phyloP scores from a whole-genome alignment of 2,329 filamentous ascomycete species.

The Aspergillus ustus region DNA sequence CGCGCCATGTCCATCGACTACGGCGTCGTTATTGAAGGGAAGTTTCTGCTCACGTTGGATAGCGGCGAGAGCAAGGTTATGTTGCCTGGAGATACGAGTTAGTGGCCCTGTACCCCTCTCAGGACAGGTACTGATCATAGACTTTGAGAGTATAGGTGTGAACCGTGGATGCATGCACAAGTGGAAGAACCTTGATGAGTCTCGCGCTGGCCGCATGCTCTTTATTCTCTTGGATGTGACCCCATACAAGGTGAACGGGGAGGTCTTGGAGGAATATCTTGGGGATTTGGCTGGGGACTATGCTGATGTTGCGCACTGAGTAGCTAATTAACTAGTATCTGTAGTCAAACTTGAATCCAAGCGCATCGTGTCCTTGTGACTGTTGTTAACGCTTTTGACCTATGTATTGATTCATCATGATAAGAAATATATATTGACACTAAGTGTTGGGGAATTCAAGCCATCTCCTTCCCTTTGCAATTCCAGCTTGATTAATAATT shows the following conservation, averaged over 20 bases:
- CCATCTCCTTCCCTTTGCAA: too few relatives aligned
- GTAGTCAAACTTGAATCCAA: too few relatives aligned
- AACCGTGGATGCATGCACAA: neutral
- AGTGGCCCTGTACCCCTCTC: neutral
- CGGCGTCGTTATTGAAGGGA: neutral
- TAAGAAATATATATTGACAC: too few relatives aligned
- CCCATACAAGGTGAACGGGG: neutral
- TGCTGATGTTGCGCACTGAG: too few relatives aligned
- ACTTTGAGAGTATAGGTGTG: neutral
- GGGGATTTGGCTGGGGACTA: too few relatives aligned
- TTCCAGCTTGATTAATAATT: too few relatives aligned
- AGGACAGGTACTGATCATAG: neutral
- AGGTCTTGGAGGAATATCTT: too few relatives aligned
- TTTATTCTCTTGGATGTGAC: neutral
- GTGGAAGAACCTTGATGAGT: neutral
- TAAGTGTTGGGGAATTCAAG: too few relatives aligned
- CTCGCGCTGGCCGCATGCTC: neutral
- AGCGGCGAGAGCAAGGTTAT: neutral
- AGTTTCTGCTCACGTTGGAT: neutral
- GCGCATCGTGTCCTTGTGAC: too few relatives aligned
- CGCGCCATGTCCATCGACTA: conserved; percentile 1
- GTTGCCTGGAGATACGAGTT: neutral
- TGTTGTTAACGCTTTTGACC: too few relatives aligned
- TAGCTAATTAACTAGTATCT: too few relatives aligned
- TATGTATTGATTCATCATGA: too few relatives aligned